These are phyloP conservation scores for Fusarium fracticaudum DNA, from an alignment of 2,329 filamentous ascomycete genomes.

Conservation along the genomic window DNA sequence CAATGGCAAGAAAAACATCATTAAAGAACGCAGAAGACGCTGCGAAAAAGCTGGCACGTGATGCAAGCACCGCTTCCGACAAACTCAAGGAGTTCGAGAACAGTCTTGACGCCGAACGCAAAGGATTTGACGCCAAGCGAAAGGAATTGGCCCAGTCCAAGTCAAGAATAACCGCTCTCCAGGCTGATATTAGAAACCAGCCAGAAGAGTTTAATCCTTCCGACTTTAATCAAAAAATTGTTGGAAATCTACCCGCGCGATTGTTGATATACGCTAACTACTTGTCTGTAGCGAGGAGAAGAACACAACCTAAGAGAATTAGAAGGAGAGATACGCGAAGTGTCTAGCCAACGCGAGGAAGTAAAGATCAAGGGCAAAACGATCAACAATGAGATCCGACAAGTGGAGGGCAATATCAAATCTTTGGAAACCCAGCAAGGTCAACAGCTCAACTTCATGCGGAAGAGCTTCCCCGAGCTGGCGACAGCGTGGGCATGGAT, in stretches of 20 bases:
- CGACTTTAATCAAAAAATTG: conserved; percentile 78
- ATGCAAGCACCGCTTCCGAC: conserved; percentile 49
- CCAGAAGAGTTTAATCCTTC: conserved; percentile 74
- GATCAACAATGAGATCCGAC: conserved; percentile 51
- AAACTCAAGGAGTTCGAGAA: conserved; percentile 55
- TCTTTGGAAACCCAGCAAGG: conserved; percentile 79
- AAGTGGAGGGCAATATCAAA: conserved; percentile 60
- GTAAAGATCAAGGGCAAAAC: conserved; percentile 54
- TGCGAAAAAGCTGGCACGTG: conserved; percentile 56
- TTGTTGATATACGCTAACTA: conserved; percentile 36
- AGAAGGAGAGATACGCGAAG: conserved; percentile 52
- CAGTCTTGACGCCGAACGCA: conserved; percentile 61
- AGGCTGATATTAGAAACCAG: conserved; percentile 68
- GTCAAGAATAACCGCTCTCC: conserved; percentile 68
- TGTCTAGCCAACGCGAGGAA: conserved; percentile 52
- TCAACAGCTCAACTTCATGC: conserved; percentile 75
- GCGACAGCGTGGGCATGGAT: conserved; percentile 84
- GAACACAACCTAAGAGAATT: conserved; percentile 66
- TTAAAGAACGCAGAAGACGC: conserved; percentile 64
- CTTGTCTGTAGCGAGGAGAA: conserved; percentile 63
- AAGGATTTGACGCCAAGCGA: conserved; percentile 60
- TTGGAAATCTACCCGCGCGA: conserved; percentile 52
- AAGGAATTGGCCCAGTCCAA: conserved; percentile 61
- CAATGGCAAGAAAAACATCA: conserved; percentile 62
- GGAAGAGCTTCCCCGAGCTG: conserved; percentile 68